Conservation (phyloP, 805 yeast species). For the Starmerella floricola region DNA sequence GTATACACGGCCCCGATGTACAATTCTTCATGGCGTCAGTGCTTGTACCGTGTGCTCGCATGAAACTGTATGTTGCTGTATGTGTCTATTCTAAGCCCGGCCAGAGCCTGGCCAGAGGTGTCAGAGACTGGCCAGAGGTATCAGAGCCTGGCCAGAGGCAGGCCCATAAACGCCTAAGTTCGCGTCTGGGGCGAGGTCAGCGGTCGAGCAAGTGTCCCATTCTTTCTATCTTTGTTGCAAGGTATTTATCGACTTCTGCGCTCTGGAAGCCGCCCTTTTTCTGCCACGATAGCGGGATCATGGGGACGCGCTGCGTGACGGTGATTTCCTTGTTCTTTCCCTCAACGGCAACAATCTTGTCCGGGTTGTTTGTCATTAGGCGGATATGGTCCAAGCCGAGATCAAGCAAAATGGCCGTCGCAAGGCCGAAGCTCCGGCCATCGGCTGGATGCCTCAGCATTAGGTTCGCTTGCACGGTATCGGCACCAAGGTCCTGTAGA, state of each 20-base stretch:
- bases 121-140: too few species aligned
- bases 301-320: slow-evolving; percentile 84
- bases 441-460: slow-evolving; percentile 94
- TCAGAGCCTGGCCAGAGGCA: too few species aligned
- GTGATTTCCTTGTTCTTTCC: slow-evolving; percentile 62
- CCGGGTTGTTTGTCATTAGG: slow-evolving; percentile 88
- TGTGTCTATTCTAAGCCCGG: too few species aligned
- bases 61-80: too few species aligned
- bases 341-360: slow-evolving; percentile 88
- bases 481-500: slow-evolving; percentile 95
- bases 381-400: slow-evolving; percentile 61
- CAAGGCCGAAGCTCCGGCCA: slow-evolving; percentile 85
- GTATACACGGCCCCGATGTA: too few species aligned
- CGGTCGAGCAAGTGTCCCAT: slow-evolving; percentile 78
- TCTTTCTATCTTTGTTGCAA: slow-evolving; percentile 85
- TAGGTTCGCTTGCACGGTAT: slow-evolving; percentile 91
- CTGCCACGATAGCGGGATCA: slow-evolving; percentile 94
- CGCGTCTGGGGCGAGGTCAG: too few species aligned
- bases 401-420: slow-evolving; percentile 84
- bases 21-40: not conserved
- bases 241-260: slow-evolving; percentile 81
- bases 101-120: too few species aligned
- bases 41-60: too few species aligned
- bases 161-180: too few species aligned
- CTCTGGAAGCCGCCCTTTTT: slow-evolving; percentile 58